Evolutionary conservation across 2,329 filamentous ascomycete species (phyloP).

Genomic region (Penicillium sp.): DNA sequence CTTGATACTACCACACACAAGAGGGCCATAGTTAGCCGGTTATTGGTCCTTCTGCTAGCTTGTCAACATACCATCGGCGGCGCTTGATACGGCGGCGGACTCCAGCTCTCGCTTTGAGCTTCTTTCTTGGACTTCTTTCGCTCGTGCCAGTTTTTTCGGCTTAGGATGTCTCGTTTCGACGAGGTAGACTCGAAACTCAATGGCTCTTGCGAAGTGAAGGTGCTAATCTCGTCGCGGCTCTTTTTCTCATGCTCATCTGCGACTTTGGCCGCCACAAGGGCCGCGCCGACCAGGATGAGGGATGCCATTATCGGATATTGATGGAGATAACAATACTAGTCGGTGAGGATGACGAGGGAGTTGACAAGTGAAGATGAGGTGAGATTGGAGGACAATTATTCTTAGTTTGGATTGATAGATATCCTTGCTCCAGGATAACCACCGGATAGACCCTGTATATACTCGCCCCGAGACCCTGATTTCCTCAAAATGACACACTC

Average conservation of each 20-base stretch:
- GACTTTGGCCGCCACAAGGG: not conserved
- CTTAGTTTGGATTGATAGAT: too few relatives aligned
- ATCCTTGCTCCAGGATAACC: too few relatives aligned
- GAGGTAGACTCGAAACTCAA: too few relatives aligned
- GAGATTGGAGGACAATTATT: too few relatives aligned
- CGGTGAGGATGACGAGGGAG: too few relatives aligned
- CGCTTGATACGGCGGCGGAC: not conserved
- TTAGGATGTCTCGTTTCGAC: not conserved
- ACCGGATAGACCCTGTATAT: not conserved
- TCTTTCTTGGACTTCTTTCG: not conserved
- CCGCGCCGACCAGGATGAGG: constrained; percentile 4
- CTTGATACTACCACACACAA: not conserved
- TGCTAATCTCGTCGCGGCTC: not conserved
- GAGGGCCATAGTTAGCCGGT: not conserved
- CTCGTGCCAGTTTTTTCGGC: not conserved
- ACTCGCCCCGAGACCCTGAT: not conserved
- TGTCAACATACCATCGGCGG: not conserved
- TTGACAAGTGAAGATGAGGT: too few relatives aligned
- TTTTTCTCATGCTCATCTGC: not conserved
- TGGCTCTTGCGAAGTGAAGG: not conserved
- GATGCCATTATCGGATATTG: not conserved
- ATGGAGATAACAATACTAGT: not conserved
- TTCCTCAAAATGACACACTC: too few relatives aligned
- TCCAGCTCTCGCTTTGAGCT: not conserved
- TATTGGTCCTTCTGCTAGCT: not conserved